phyloP scores from a whole-genome alignment of 345 rosid genomes.

The Pseudoturritis turrita region DNA sequence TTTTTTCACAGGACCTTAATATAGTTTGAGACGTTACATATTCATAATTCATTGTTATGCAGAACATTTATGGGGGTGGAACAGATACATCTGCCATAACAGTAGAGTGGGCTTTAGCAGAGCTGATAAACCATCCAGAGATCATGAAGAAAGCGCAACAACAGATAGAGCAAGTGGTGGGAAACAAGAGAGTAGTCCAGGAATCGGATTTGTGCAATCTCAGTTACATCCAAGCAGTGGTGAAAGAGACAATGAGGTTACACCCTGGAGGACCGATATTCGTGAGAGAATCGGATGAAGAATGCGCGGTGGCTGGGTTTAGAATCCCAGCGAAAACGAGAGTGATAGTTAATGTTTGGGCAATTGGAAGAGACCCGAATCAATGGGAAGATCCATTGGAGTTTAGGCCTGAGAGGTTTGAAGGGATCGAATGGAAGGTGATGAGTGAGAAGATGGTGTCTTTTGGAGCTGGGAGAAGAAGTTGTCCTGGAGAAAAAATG shows the following conservation, averaged over 20 bases:
- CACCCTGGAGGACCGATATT: slow-evolving; percentile 63
- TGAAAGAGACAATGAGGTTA: slow-evolving; percentile 65
- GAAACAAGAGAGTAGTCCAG: slow-evolving; percentile 43
- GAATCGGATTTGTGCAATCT: slow-evolving; percentile 60
- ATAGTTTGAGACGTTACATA: neutral
- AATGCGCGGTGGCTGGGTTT: slow-evolving; percentile 38
- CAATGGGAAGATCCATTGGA: slow-evolving; percentile 52
- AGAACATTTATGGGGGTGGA: slow-evolving; percentile 66
- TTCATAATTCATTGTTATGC: slow-evolving; percentile 6
- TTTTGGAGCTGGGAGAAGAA: slow-evolving; percentile 60
- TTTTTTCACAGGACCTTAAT: neutral
- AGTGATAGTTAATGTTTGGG: slow-evolving; percentile 52
- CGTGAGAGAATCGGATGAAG: slow-evolving; percentile 43
- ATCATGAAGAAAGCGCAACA: slow-evolving; percentile 49
- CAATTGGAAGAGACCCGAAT: slow-evolving; percentile 45
- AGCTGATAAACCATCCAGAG: slow-evolving; percentile 61
- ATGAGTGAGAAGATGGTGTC: slow-evolving; percentile 44
- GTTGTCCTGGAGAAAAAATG: slow-evolving; percentile 45
- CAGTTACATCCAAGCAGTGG: slow-evolving; percentile 54
- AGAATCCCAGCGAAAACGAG: slow-evolving; percentile 51
- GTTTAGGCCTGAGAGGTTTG: slow-evolving; percentile 63
- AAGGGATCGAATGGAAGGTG: slow-evolving; percentile 30
- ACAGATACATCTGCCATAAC: slow-evolving; percentile 61
- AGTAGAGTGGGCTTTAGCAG: slow-evolving; percentile 68
- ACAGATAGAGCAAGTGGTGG: slow-evolving; percentile 56